phyloP scores from a whole-genome alignment of 2,329 filamentous ascomycete species.

The Westerdykella aurantiaca region DNA sequence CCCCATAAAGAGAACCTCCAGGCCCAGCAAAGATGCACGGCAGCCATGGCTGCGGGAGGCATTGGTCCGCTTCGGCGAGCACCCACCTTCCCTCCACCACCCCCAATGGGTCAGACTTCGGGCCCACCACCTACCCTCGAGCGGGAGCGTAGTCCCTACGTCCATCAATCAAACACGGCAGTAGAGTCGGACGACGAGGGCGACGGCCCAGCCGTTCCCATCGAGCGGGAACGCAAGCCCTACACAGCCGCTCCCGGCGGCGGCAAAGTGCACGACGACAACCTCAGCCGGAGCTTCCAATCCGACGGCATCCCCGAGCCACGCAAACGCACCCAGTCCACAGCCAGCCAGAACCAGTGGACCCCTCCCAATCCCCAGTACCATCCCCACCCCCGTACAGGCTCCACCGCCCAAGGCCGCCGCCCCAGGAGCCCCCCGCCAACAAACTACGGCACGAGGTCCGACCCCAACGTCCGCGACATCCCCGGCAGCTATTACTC shows the following conservation, averaged over 20 bases:
- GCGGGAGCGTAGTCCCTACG: constrained; percentile 33
- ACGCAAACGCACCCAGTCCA: constrained; percentile 29
- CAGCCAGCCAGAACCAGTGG: constrained; percentile 26
- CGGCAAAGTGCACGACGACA: constrained; percentile 51
- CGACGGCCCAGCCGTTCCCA: constrained; percentile 42
- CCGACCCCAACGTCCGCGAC: constrained; percentile 30
- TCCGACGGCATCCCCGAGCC: constrained; percentile 21
- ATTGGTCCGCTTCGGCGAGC: constrained; percentile 31
- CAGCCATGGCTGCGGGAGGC: constrained; percentile 51
- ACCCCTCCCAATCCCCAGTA: constrained; percentile 13
- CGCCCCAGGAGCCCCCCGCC: constrained; percentile 33
- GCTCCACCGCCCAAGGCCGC: constrained; percentile 14
- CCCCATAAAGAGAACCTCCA: constrained; percentile 55
- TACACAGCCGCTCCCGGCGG: constrained; percentile 55
- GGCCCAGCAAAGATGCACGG: constrained; percentile 55
- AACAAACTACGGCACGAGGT: constrained; percentile 29
- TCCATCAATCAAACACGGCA: constrained; percentile 9
- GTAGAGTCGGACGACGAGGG: constrained; percentile 37
- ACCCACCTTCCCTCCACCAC: constrained; percentile 32
- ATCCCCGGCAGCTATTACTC: constrained; percentile 27
- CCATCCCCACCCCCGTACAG: constrained; percentile 20
- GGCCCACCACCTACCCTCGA: constrained; percentile 20
- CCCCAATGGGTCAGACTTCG: constrained; percentile 16
- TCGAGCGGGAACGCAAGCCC: constrained; percentile 62
- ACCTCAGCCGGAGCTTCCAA: constrained; percentile 18